These are phyloP conservation scores for Serendipita sp. DNA, from an alignment of 768 basidiomycete genomes.

Conservation along the genomic window DNA sequence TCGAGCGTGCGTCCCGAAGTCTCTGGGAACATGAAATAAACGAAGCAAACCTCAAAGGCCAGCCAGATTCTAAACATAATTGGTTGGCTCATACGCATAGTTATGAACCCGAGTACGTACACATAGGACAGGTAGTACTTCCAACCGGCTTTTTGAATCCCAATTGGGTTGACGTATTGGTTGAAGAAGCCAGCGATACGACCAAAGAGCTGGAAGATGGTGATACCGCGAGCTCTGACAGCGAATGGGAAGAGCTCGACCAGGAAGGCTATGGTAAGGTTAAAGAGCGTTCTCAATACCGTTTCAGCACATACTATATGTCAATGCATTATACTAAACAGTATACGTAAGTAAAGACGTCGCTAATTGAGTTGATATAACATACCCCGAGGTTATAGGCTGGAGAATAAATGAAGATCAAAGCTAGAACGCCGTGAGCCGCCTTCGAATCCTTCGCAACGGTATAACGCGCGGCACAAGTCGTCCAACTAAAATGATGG, in stretches of 20 bases:
- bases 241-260: conserved; percentile 57
- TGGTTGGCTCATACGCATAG: not conserved
- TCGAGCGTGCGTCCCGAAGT: conserved; percentile 37
- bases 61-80: conserved; percentile 24
- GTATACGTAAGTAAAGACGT: not conserved
- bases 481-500: conserved; percentile 26
- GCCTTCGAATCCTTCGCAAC: conserved; percentile 35
- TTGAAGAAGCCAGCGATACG: conserved; percentile 45
- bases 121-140: conserved; percentile 37
- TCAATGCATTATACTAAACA: conserved; percentile 32
- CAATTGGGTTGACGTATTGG: conserved; percentile 49
- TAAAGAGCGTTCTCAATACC: not conserved
- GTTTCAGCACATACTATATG: conserved; percentile 26
- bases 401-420: conserved; percentile 42
- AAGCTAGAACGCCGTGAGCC: conserved; percentile 36
- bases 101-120: not conserved
- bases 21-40: conserved; percentile 49
- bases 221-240: conserved; percentile 42
- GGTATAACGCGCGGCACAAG: conserved; percentile 6
- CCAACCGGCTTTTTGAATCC: conserved; percentile 41
- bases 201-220: conserved; percentile 43
- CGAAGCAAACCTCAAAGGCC: conserved; percentile 35
- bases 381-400: conserved; percentile 33
- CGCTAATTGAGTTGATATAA: not conserved
- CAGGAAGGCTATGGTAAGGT: conserved; percentile 31